Percentiles rank a stretch among this genome's conserved stretches.
phyloP scores from a whole-genome alignment of 2,329 filamentous ascomycete species.

The Stromatinia cepivora region DNA sequence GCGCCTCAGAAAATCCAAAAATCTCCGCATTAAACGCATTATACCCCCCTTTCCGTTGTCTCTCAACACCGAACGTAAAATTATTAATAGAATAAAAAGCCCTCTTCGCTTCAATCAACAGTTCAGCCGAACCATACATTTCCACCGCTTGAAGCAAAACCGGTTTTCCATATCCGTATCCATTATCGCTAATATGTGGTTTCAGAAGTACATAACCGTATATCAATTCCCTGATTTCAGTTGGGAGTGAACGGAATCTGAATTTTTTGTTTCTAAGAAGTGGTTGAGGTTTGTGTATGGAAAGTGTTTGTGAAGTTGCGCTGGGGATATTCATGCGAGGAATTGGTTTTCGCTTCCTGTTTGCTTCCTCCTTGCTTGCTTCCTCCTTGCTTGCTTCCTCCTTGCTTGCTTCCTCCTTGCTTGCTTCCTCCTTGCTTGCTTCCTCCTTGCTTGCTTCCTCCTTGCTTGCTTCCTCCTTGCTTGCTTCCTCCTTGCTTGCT shows the following conservation, averaged over 20 bases:
- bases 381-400: no score
- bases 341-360: no score
- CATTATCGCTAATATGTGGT: not conserved
- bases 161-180: not conserved
- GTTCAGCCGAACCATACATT: not conserved
- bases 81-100: not conserved
- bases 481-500: no score
- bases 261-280: not conserved
- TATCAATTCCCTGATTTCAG: not conserved
- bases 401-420: no score
- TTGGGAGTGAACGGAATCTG: not conserved
- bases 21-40: not conserved
- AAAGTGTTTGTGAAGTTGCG: not conserved
- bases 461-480: no score
- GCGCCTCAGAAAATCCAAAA: not conserved
- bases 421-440: no score
- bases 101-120: not conserved
- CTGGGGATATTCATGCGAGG: no score
- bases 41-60: not conserved
- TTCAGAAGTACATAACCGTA: constrained; percentile 1
- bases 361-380: no score
- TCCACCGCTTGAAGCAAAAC: not conserved
- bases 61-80: not conserved
- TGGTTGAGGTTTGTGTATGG: no score
- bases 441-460: no score